Conservation (phyloP, 2,329 filamentous ascomycete genomes). For the Akanthomyces dipterigenus region DNA sequence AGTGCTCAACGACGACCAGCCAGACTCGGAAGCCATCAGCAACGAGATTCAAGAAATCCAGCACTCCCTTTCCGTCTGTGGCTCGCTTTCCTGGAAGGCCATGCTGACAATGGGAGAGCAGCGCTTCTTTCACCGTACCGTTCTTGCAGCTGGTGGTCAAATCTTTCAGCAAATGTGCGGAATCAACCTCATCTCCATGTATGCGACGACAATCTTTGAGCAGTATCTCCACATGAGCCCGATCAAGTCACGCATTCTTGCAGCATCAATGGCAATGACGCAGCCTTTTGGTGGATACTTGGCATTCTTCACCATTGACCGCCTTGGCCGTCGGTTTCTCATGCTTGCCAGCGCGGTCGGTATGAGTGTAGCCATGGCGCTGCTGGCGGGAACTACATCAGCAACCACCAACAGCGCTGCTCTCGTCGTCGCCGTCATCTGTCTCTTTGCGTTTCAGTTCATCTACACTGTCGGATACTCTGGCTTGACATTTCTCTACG, state of each 20-base stretch:
- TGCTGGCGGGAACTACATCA: conserved; percentile 11
- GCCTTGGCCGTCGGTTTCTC: conserved; percentile 20
- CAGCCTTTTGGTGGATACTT: conserved; percentile 26
- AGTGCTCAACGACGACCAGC: neutral
- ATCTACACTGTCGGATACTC: conserved; percentile 58
- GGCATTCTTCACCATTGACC: conserved; percentile 24
- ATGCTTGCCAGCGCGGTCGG: conserved; percentile 10
- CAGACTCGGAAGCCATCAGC: conserved; percentile 6
- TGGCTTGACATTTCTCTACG: conserved; percentile 51
- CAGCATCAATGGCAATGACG: conserved; percentile 22
- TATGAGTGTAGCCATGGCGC: conserved; percentile 10
- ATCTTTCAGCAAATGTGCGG: conserved; percentile 22
- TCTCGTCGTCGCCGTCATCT: conserved; percentile 22
- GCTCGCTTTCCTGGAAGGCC: conserved; percentile 14
- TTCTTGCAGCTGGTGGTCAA: conserved; percentile 11
- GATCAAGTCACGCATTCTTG: conserved; percentile 19
- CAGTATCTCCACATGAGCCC: conserved; percentile 20
- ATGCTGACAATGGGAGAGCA: conserved; percentile 15
- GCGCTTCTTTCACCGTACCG: conserved; percentile 12
- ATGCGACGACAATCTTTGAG: conserved; percentile 24
- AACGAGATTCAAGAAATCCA: conserved; percentile 13
- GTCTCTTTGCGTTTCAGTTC: conserved; percentile 59
- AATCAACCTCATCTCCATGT: conserved; percentile 23
- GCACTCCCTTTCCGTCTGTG: conserved; percentile 14
- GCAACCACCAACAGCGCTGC: neutral